Evolutionary conservation across 2,329 filamentous ascomycete genomes (phyloP).

Genomic region (Didymella glomerata): DNA sequence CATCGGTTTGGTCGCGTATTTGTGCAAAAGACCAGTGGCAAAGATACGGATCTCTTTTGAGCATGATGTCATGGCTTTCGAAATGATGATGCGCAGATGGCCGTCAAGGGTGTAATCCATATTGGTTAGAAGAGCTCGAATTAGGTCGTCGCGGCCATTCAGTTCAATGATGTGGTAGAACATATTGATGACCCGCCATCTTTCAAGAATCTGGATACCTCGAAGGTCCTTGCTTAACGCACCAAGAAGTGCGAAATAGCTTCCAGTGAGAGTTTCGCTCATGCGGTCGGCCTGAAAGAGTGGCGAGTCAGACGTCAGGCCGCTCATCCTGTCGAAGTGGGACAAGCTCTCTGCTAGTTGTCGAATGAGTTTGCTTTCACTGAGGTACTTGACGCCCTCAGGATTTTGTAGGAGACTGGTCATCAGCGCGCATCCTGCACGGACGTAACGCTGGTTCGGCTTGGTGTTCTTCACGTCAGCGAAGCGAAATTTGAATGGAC

Average conservation of each 20-base stretch:
- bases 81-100: constrained; percentile 89
- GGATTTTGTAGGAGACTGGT: constrained; percentile 83
- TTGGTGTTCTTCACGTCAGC: constrained; percentile 89
- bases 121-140: constrained; percentile 85
- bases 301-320: constrained; percentile 78
- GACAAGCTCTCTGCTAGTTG: constrained; percentile 96
- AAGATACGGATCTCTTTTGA: constrained; percentile 92
- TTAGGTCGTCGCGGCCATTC: constrained; percentile 87
- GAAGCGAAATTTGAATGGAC: constrained; percentile 96
- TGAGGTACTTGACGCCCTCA: constrained; percentile 84
- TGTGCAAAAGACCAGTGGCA: constrained; percentile 84
- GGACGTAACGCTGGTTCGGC: constrained; percentile 92
- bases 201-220: constrained; percentile 87
- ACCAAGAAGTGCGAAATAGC: constrained; percentile 93
- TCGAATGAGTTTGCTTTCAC: constrained; percentile 89
- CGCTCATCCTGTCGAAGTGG: constrained; percentile 86
- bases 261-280: constrained; percentile 84
- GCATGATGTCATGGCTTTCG: constrained; percentile 90
- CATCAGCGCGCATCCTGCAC: constrained; percentile 87
- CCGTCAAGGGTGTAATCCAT: constrained; percentile 89
- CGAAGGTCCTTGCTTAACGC: constrained; percentile 82
- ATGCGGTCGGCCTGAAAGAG: constrained; percentile 89
- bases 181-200: constrained; percentile 99
- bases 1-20: constrained; percentile 75
- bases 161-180: constrained; percentile 98